These are phyloP conservation scores for Zygosaccharomyces bailii DNA, from an alignment of 805 yeast species.

Conservation along the genomic window DNA sequence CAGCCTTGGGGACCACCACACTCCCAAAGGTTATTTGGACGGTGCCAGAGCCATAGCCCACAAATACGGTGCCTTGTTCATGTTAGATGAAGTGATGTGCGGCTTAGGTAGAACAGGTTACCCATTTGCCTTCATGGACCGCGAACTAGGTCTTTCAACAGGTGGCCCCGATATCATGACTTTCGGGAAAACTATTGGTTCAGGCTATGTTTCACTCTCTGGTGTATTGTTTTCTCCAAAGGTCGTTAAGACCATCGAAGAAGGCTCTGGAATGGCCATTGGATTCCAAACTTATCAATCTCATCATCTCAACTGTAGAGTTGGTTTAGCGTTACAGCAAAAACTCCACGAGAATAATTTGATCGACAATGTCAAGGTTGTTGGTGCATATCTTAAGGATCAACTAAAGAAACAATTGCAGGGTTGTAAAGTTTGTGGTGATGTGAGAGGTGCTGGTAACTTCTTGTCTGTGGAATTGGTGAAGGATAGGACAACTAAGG, in stretches of 20 bases:
- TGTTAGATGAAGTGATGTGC: constrained; percentile 56
- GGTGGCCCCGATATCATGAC: constrained; percentile 47
- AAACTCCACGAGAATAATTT: constrained; percentile 36
- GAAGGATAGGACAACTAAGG: constrained; percentile 33
- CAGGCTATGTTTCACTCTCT: constrained; percentile 50
- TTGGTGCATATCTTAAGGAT: constrained; percentile 43
- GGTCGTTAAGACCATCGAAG: constrained; percentile 37
- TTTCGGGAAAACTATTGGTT: constrained; percentile 48
- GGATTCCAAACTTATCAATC: constrained; percentile 52
- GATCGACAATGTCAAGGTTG: constrained; percentile 42
- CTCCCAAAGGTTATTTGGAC: constrained; percentile 47
- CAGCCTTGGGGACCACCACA: constrained; percentile 44
- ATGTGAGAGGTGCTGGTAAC: constrained; percentile 61
- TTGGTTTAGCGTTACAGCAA: constrained; percentile 46
- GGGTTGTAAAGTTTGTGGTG: constrained; percentile 45
- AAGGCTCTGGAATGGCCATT: constrained; percentile 41
- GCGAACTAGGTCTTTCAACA: constrained; percentile 14
- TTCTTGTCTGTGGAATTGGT: constrained; percentile 59
- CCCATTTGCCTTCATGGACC: constrained; percentile 43
- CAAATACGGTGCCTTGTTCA: constrained; percentile 48
- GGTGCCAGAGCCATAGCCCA: constrained; percentile 46
- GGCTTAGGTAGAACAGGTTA: constrained; percentile 52
- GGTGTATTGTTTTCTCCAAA: constrained; percentile 43
- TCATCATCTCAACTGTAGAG: constrained; percentile 46
- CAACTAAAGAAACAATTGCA: constrained; percentile 36